Evolutionary conservation across 208 protist species (phyloP).

Genomic region (Crithidia bombi): DNA sequence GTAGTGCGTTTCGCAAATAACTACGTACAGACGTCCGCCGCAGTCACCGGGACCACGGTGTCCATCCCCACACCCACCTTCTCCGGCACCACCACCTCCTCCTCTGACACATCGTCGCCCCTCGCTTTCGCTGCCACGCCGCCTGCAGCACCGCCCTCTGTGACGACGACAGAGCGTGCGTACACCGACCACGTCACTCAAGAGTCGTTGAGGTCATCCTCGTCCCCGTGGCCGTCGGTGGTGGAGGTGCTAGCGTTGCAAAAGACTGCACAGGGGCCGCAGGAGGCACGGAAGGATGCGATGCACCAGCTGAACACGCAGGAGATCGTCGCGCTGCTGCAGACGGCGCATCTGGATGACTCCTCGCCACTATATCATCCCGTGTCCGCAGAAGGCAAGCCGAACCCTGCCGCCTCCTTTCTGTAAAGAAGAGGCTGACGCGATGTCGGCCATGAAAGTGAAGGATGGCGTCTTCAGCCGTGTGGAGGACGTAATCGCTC

Average conservation of each 20-base stretch:
- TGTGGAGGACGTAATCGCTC: too few relatives aligned
- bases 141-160: neutral
- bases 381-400: neutral
- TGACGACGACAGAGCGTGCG: neutral
- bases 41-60: neutral
- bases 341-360: too few relatives aligned
- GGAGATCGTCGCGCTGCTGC: constrained; percentile 28
- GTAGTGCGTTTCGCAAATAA: too few relatives aligned
- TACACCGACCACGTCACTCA: neutral
- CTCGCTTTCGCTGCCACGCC: neutral
- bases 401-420: too few relatives aligned
- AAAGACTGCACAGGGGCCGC: constrained; percentile 35
- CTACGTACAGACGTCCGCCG: neutral
- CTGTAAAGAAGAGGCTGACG: too few relatives aligned
- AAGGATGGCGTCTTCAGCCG: too few relatives aligned
- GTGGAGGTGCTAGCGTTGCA: neutral
- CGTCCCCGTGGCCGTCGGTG: constrained; percentile 20
- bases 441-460: too few relatives aligned
- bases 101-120: neutral
- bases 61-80: constrained; percentile 1
- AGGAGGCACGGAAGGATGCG: constrained; percentile 40
- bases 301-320: constrained; percentile 47
- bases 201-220: neutral
- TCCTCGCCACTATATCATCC: neutral
- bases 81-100: neutral